Evolutionary conservation across 805 yeast genomes (phyloP).

Genomic region (Allodekkera sacchari): DNA sequence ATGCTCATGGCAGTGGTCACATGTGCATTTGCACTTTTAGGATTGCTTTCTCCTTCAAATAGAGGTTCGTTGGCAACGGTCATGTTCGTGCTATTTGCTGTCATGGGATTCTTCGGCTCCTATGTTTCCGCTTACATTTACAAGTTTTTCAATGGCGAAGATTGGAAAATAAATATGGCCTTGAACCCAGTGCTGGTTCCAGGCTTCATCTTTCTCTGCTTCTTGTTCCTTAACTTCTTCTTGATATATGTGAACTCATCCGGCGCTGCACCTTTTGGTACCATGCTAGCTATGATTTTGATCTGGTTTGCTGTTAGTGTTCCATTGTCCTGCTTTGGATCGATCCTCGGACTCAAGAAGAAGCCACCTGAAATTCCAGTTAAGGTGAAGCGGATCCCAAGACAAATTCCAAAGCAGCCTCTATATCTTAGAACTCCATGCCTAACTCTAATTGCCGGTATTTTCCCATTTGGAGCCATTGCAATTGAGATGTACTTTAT

Average conservation of each 20-base stretch:
- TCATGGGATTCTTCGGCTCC: slow-evolving; percentile 78
- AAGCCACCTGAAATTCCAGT: slow-evolving; percentile 46
- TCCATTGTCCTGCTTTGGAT: slow-evolving; percentile 81
- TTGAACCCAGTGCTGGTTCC: slow-evolving; percentile 84
- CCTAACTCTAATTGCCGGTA: slow-evolving; percentile 69
- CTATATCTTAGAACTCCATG: slow-evolving; percentile 66
- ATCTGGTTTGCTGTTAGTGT: slow-evolving; percentile 84
- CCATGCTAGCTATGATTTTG: slow-evolving; percentile 69
- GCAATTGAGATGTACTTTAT: slow-evolving; percentile 94
- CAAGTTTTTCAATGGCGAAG: slow-evolving; percentile 85
- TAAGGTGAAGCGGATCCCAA: slow-evolving; percentile 88
- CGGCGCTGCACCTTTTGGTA: slow-evolving; percentile 91
- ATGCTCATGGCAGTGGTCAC: slow-evolving; percentile 69
- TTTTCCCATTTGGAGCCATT: slow-evolving; percentile 91
- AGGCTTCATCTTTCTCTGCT: slow-evolving; percentile 54
- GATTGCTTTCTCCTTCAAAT: slow-evolving; percentile 86
- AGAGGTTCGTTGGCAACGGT: slow-evolving; percentile 91
- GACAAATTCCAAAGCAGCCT: slow-evolving; percentile 92
- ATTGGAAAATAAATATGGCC: slow-evolving; percentile 80
- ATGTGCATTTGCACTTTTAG: slow-evolving; percentile 75
- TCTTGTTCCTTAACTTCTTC: slow-evolving; percentile 73
- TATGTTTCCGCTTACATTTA: slow-evolving; percentile 80
- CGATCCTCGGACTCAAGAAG: slow-evolving; percentile 66
- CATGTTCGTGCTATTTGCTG: slow-evolving; percentile 74
- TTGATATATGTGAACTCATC: slow-evolving; percentile 72